Base-by-base conservation (phyloP, 2,329 filamentous ascomycete genomes). In the Botrytis cinerea region DNA sequence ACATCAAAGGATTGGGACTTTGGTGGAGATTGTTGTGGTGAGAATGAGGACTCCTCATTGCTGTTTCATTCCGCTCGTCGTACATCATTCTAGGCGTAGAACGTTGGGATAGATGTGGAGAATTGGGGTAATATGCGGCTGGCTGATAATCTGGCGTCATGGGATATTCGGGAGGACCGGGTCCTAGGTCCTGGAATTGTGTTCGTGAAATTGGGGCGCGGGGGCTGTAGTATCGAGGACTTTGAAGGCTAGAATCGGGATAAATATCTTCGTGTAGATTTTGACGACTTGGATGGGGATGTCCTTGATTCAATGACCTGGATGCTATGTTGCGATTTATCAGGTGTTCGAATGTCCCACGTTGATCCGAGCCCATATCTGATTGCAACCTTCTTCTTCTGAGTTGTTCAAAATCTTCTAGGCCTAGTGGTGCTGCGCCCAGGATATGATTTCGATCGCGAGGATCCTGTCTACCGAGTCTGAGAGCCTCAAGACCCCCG, bases 161-260 rank as follows among this genome's bases (percentile, higher is more conserved):
- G 10, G 16, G 16, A 18, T 57, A 54, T 43, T 43, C 66, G 4
- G 66, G 66, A 14, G 66, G 59, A 1, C 59, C 59, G 18, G 43
- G 69, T 32, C 69, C 59, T 48, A 71, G 25, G 25, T 54, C 69
- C 38, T 71, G 69, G 57, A 64, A 66, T 64, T 71, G 69, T 35
- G 20, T 32, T 54, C 48, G 35, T 20, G n/a, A 45, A 12, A 32
- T 9, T 32, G 48, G 66, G 25, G 28, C 25, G 35, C 18, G n/a
- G 7, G 66, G n/a, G n/a, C 38, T 40, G 10, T 45, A 51, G 48
- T 57, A 43, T 25, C 48, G 38, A 45, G 38, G 48, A 35, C 32
- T 66, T 25, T 43, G 66, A n/a, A 69, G 40, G 18, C 43, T 45
- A n/a, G 45, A 20, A 51, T 43, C 25, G 45, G n/a, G 45, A 64